A percentile compares a stretch with the other conserved stretches of the same genome.
Conservation (phyloP, 2,329 filamentous ascomycete species). For the Xylariaceae sp. region DNA sequence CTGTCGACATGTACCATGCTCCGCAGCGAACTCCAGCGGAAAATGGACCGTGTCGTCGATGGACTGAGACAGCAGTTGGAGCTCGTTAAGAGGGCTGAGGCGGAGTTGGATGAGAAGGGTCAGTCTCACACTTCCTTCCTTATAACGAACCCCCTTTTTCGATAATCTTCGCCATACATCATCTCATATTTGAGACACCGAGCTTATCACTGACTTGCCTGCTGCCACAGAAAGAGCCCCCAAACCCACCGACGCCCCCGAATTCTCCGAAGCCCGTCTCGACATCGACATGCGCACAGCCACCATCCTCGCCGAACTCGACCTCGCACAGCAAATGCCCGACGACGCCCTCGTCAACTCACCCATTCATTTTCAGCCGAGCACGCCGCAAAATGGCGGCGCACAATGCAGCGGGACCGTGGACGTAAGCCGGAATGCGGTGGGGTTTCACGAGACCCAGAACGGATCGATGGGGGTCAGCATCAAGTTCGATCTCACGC, state of each 20-base stretch:
- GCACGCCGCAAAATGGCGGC: background rate
- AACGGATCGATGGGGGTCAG: too few relatives aligned
- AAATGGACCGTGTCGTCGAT: background rate
- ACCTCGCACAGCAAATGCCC: background rate
- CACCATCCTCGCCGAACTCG: background rate
- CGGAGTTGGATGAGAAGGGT: background rate
- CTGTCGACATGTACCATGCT: background rate
- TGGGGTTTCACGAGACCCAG: too few relatives aligned
- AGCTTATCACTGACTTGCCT: too few relatives aligned
- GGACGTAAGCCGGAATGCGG: too few relatives aligned
- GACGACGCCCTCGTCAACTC: background rate
- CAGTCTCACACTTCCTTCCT: background rate
- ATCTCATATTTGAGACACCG: too few relatives aligned
- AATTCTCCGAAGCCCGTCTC: background rate
- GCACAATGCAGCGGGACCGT: background rate
- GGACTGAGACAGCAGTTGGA: background rate
- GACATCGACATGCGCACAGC: background rate
- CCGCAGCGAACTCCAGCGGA: background rate
- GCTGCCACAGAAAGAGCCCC: background rate
- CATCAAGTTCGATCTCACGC: too few relatives aligned
- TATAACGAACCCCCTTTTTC: too few relatives aligned
- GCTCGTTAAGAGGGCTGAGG: background rate
- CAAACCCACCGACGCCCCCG: background rate
- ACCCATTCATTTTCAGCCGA: background rate
- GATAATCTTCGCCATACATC: too few relatives aligned